These are phyloP conservation scores for Auxenochlorella pyrenoidosa DNA, from an alignment of 139 green algal genomes.

Conservation along the genomic window DNA sequence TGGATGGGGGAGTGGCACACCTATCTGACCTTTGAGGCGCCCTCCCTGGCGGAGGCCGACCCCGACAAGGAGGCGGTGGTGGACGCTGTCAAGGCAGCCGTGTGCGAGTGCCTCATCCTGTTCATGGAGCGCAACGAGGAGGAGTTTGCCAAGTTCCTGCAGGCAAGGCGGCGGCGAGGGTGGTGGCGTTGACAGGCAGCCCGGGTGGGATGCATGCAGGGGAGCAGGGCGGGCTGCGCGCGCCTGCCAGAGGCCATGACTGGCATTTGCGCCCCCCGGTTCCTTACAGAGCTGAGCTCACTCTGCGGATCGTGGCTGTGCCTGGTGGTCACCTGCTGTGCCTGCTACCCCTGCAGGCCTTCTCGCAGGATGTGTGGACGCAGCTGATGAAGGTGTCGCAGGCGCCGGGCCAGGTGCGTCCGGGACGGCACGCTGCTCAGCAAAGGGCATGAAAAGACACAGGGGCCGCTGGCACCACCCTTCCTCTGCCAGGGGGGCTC, in stretches of 20 bases:
- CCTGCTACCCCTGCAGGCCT: conserved; percentile 55
- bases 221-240: too few species aligned
- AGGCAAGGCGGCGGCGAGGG: background rate
- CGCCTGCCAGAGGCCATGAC: too few species aligned
- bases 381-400: conserved; percentile 81
- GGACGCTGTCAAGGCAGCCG: conserved; percentile 84
- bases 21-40: conserved; percentile 74
- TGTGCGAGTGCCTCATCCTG: conserved; percentile 74
- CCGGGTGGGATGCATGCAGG: too few species aligned
- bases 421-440: background rate
- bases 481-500: too few species aligned
- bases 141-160: conserved; percentile 92
- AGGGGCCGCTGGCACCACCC: too few species aligned
- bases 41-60: conserved; percentile 67
- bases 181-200: too few species aligned
- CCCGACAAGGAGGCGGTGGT: conserved; percentile 62
- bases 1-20: conserved; percentile 94
- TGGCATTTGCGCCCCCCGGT: too few species aligned
- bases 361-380: conserved; percentile 88
- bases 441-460: too few species aligned
- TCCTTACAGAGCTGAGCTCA: too few species aligned
- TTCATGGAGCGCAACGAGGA: conserved; percentile 97
- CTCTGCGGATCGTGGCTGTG: too few species aligned
- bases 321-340: background rate
- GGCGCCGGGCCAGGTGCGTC: conserved; percentile 47